Evolutionary conservation across 441 rosid genomes (phyloP).

Genomic region (Omphalea diandra): DNA sequence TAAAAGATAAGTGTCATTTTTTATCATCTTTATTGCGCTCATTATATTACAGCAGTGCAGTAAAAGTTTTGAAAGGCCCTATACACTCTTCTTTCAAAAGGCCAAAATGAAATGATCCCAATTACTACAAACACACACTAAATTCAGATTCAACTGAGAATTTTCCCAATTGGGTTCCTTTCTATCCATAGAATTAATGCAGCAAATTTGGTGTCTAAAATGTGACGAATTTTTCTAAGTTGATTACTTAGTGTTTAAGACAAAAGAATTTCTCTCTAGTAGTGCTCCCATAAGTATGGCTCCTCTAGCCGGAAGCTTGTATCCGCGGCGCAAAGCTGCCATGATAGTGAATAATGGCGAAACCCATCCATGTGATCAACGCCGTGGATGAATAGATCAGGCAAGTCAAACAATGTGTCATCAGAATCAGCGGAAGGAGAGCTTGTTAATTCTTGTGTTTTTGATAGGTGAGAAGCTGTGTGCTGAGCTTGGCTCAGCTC

Average conservation of each 20-base stretch:
- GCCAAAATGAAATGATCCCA: conserved; percentile 3
- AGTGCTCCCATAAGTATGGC: conserved; percentile 47
- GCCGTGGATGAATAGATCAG: conserved; percentile 64
- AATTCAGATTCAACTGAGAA: background rate
- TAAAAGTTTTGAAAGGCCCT: no score
- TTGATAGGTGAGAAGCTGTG: no score
- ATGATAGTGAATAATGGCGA: conserved; percentile 36
- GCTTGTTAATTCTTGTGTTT: conserved; percentile 38
- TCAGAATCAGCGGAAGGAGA: conserved; percentile 45
- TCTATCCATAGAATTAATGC: no score
- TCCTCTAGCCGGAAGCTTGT: conserved; percentile 51
- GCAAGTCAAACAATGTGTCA: conserved; percentile 68
- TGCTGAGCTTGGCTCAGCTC: no score
- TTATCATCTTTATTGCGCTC: background rate
- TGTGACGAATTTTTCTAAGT: background rate
- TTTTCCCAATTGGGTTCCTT: conserved; percentile 7
- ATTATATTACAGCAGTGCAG: background rate
- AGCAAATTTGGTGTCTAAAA: background rate
- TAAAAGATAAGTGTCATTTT: background rate
- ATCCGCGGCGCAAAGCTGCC: conserved; percentile 60
- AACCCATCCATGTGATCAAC: conserved; percentile 36
- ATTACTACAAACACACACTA: background rate
- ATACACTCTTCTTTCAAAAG: no score
- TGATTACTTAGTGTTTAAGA: background rate
- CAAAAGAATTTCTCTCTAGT: background rate